Evolutionary conservation across 2,329 filamentous ascomycete species (phyloP).

Genomic region (Neopestalotiopsis clavispora): DNA sequence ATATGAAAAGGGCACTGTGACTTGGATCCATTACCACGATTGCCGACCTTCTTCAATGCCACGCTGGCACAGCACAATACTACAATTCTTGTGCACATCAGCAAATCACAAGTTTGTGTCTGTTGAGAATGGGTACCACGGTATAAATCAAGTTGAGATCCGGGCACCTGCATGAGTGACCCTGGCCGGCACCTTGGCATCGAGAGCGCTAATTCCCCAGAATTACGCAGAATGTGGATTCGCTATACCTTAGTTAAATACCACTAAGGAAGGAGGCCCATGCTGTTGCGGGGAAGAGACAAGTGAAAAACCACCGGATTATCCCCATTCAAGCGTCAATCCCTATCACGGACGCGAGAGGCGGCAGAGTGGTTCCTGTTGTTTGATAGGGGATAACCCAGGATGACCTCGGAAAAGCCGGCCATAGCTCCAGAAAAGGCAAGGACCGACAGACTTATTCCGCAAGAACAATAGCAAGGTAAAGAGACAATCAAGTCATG

Average conservation of each 20-base stretch:
- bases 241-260: not conserved
- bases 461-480: no score
- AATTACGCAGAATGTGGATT: not conserved
- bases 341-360: not conserved
- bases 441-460: not conserved
- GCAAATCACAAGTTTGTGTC: no score
- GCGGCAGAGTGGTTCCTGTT: not conserved
- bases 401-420: not conserved
- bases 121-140: no score
- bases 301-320: not conserved
- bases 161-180: not conserved
- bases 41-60: not conserved
- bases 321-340: not conserved
- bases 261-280: not conserved
- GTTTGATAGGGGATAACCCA: no score
- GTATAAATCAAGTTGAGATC: not conserved
- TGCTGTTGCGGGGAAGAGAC: not conserved
- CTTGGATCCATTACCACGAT: not conserved
- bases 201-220: not conserved
- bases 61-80: not conserved
- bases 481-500: no score
- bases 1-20: not conserved
- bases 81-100: no score
- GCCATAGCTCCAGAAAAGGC: not conserved
- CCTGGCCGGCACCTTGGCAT: not conserved